A percentile compares a stretch with the other conserved stretches of the same genome.
Evolutionary conservation across 1,284 basidiomycete genomes (phyloP).

Genomic region (Boletellus sp.): DNA sequence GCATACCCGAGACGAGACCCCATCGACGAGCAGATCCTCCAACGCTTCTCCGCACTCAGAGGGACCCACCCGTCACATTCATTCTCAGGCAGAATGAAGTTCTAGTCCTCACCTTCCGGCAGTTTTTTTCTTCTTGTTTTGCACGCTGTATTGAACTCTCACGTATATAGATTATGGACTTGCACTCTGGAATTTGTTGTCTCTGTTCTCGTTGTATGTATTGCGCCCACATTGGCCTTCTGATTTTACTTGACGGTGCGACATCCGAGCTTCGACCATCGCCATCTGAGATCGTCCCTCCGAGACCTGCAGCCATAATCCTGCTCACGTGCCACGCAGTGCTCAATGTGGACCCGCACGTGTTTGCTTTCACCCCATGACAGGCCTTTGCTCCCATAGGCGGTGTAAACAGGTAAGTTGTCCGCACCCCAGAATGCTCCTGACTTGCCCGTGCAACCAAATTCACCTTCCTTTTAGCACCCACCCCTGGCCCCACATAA

Average conservation of each 20-base stretch:
- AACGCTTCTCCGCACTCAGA: slow-evolving; percentile 42
- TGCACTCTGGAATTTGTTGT: slow-evolving; percentile 22
- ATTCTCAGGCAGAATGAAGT: slow-evolving; percentile 30
- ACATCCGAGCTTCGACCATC: too few relatives aligned
- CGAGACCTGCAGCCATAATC: too few relatives aligned
- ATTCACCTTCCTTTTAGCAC: slow-evolving; percentile 35
- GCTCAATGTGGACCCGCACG: not conserved
- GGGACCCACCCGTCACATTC: slow-evolving; percentile 17
- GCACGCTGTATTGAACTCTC: slow-evolving; percentile 13
- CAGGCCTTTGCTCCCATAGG: slow-evolving; percentile 1
- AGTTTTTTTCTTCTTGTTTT: slow-evolving; percentile 2
- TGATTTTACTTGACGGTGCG: too few relatives aligned
- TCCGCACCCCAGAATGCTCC: slow-evolving; percentile 1
- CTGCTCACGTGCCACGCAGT: too few relatives aligned
- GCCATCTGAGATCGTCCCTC: too few relatives aligned
- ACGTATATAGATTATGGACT: slow-evolving; percentile 31
- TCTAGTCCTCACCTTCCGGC: slow-evolving; percentile 8
- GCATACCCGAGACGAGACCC: slow-evolving; percentile 52
- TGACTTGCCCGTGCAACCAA: slow-evolving; percentile 7
- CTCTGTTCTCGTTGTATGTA: slow-evolving; percentile 24
- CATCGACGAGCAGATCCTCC: slow-evolving; percentile 53
- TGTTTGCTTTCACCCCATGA: slow-evolving; percentile 1
- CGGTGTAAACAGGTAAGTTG: slow-evolving; percentile 13
- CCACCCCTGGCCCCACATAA: slow-evolving; percentile 10
- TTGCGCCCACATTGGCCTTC: slow-evolving; percentile 4